Evolutionary conservation across 208 protist species (phyloP).

Genomic region (Trypanosoma scelopori): DNA sequence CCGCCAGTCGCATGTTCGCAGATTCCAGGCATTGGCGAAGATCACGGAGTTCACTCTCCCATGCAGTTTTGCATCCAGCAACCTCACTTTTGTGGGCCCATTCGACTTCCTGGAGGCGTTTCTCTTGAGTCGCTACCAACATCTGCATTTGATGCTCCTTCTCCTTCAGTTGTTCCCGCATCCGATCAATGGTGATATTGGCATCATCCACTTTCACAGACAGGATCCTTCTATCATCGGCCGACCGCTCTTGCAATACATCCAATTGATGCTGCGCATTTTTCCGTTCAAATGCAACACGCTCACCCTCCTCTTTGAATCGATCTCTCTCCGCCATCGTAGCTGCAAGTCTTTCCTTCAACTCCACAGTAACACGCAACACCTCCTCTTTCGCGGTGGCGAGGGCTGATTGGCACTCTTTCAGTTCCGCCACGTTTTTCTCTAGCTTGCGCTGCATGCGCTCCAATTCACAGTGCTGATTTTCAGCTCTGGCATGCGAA

Average conservation of each 20-base stretch:
- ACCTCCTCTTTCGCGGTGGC: constrained; percentile 17
- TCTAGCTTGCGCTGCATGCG: constrained; percentile 24
- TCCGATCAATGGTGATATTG: constrained; percentile 25
- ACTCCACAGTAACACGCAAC: constrained; percentile 26
- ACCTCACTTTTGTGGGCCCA: constrained; percentile 31
- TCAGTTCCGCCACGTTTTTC: constrained; percentile 18
- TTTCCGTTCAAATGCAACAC: constrained; percentile 44
- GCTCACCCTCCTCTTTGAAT: constrained; percentile 40
- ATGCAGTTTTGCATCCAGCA: constrained; percentile 33
- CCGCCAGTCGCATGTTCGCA: constrained; percentile 40
- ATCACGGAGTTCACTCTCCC: constrained; percentile 52
- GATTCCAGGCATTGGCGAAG: constrained; percentile 46
- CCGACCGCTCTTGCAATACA: constrained; percentile 32
- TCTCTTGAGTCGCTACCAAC: constrained; percentile 35
- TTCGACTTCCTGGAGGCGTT: constrained; percentile 44
- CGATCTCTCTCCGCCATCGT: constrained; percentile 23
- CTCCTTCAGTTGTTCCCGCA: constrained; percentile 49
- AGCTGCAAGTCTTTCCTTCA: constrained; percentile 44
- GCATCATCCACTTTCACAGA: constrained; percentile 39
- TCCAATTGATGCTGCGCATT: constrained; percentile 38
- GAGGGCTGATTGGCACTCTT: constrained; percentile 8
- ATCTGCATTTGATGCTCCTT: constrained; percentile 52
- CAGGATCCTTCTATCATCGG: constrained; percentile 37
- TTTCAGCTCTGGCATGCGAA: constrained; percentile 14
- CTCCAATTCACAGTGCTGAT: constrained; percentile 28